These are phyloP conservation scores for Lodderomyces orthopsilosis DNA, from an alignment of 1,139 yeast species.

Conservation along the genomic window DNA sequence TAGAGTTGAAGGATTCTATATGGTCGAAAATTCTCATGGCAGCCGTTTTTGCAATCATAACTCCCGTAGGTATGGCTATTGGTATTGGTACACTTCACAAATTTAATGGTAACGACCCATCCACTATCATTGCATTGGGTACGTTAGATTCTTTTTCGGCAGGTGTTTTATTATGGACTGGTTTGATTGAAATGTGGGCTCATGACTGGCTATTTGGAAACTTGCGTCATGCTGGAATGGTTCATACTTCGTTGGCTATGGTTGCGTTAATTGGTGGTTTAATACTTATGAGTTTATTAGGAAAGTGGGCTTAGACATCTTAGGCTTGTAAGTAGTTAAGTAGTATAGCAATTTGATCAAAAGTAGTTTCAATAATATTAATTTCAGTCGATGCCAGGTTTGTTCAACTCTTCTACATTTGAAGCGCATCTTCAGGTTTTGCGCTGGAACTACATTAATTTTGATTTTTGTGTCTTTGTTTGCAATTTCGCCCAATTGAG, in stretches of 20 bases:
- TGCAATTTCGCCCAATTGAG: background rate
- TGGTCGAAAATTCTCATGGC: slow-evolving; percentile 24
- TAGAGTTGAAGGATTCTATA: slow-evolving; percentile 34
- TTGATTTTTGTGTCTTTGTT: background rate
- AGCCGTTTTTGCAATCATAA: slow-evolving; percentile 28
- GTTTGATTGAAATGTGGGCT: slow-evolving; percentile 33
- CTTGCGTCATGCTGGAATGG: slow-evolving; percentile 20
- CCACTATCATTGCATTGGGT: slow-evolving; percentile 31
- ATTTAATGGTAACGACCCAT: slow-evolving; percentile 30
- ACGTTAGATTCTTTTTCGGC: slow-evolving; percentile 35
- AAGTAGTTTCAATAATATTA: too few species aligned
- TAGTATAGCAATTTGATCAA: too few species aligned
- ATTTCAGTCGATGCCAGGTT: too few species aligned
- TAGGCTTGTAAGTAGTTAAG: too few species aligned
- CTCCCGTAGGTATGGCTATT: slow-evolving; percentile 39
- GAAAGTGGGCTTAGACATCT: slow-evolving; percentile 35
- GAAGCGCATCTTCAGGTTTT: background rate
- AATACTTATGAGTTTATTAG: slow-evolving; percentile 37
- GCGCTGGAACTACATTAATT: background rate
- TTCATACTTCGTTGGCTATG: slow-evolving; percentile 21
- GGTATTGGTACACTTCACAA: slow-evolving; percentile 31
- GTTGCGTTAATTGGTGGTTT: slow-evolving; percentile 28
- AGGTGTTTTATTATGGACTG: slow-evolving; percentile 35
- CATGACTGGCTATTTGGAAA: slow-evolving; percentile 33
- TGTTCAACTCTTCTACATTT: too few species aligned